phyloP scores from a whole-genome alignment of 2,329 filamentous ascomycete species.

The Epichloe gansuensis region DNA sequence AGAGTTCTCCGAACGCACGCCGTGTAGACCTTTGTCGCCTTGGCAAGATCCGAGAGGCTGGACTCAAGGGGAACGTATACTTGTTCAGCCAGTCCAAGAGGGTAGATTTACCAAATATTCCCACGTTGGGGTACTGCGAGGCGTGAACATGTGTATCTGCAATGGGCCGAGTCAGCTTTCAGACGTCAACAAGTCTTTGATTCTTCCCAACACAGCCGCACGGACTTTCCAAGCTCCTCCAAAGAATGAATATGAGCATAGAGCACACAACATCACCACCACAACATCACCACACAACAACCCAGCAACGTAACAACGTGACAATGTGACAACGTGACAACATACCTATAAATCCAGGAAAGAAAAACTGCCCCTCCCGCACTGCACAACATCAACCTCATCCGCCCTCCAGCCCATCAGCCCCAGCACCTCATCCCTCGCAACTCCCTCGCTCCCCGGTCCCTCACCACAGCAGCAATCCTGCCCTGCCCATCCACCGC shows the following conservation, averaged over 20 bases:
- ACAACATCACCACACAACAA: too few relatives aligned
- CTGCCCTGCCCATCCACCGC: slow-evolving; percentile 37
- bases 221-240: not conserved
- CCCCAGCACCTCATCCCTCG: slow-evolving; percentile 23
- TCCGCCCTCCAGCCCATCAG: slow-evolving; percentile 32
- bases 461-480: slow-evolving; percentile 36
- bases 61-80: slow-evolving; percentile 89
- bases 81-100: slow-evolving; percentile 86
- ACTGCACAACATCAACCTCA: slow-evolving; percentile 25
- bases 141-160: slow-evolving; percentile 92
- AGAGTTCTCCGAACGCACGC: slow-evolving; percentile 71
- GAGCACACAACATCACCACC: too few relatives aligned
- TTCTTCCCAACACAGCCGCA: not conserved
- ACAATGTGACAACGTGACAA: not conserved
- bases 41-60: slow-evolving; percentile 51
- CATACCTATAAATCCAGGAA: slow-evolving; percentile 69
- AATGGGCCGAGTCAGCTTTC: not conserved
- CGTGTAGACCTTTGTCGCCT: slow-evolving; percentile 61
- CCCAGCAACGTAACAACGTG: not conserved
- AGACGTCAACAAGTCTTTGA: not conserved
- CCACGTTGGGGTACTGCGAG: slow-evolving; percentile 85
- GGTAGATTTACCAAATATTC: slow-evolving; percentile 87
- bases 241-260: too few relatives aligned
- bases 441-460: slow-evolving; percentile 19
- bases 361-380: slow-evolving; percentile 57